Evolutionary conservation across 208 protist genomes (phyloP), one percentile per base, ranked within the genome.

Genomic region (Trypanosoma boissoni): DNA sequence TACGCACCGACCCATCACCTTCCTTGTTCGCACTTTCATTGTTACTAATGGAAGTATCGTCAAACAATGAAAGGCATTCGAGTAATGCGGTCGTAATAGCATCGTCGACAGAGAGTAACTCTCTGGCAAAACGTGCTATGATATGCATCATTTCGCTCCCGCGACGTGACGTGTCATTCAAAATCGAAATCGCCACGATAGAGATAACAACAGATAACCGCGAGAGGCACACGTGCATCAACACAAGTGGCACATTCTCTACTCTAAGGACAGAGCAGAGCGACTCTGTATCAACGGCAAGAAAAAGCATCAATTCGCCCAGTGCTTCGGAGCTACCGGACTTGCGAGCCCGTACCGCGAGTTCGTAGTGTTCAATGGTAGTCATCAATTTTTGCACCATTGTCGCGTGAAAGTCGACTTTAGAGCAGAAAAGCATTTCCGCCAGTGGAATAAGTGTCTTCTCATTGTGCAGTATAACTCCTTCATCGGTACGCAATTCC

Each of bases 181-280:
- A 21, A 31, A 91, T 68, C 32, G 88, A 74, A 41, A 95, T 88
- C 10, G 80, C 88, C 29, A 92, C 79, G 37, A 82, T 76, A 46
- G 82, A 85, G 20, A 95, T 77, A 36, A 95, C 78, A 1, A 92
- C 85, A 34, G 88, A 92, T 41, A 95, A 71, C 2, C 85, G 82
- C 8, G 85, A 92, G 32, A 95, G 78, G 58, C 76, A 88, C 4
- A 95, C 80, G 54, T 85, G 68, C 32, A 64, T 83, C 53, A 95
- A 74, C 59, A 85, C 77, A 50, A 91, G 70, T 54, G 56, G 49
- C 2, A 58, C 56, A 71, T 71, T 41, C 26, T 51, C 48, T 6
- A 53, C 68, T 50, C 28, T n/a, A 24, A 71, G 28, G 27, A 41
- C 41, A 58, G 41, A 41, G 28, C 23, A 54, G 21, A 73, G 6